Percentiles rank a stretch among this genome's conserved stretches.
These are phyloP conservation scores for Coemansia sp. DNA, from an alignment of 192 early-diverging fungal species.

Conservation along the genomic window DNA sequence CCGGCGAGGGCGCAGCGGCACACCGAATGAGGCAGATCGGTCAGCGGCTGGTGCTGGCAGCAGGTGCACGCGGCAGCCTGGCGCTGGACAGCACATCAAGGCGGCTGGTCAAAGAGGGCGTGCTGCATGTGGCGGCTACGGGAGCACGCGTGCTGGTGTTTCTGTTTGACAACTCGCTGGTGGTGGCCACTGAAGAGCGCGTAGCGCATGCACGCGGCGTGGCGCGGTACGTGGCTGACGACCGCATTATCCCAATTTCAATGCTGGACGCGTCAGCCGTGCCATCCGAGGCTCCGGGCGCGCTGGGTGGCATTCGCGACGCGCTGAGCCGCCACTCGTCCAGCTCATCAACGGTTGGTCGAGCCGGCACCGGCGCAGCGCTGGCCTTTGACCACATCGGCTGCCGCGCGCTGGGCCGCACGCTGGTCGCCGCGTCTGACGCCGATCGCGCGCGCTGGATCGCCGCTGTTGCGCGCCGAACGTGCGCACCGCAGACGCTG, in stretches of 20 bases:
- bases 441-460: constrained; percentile 34
- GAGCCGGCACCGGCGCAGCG: not conserved
- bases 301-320: constrained; percentile 31
- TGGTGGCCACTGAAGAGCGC: constrained; percentile 41
- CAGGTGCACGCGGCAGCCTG: constrained; percentile 44
- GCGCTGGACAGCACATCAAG: constrained; percentile 33
- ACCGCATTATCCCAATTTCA: constrained; percentile 45
- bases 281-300: constrained; percentile 19
- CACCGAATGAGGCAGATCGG: constrained; percentile 44
- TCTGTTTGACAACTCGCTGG: constrained; percentile 49
- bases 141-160: constrained; percentile 40
- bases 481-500: constrained; percentile 45
- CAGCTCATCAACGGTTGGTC: constrained; percentile 6
- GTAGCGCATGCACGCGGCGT: constrained; percentile 37
- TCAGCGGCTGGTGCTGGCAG: constrained; percentile 37
- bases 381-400: constrained; percentile 48
- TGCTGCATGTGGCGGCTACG: constrained; percentile 20
- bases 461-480: constrained; percentile 19
- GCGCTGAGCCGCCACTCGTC: constrained; percentile 30
- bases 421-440: constrained; percentile 19
- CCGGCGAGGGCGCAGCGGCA: constrained; percentile 34
- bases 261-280: constrained; percentile 45
- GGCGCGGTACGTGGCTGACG: constrained; percentile 44
- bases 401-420: constrained; percentile 41
- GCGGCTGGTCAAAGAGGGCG: constrained; percentile 40